Evolutionary conservation across 1,139 yeast genomes (phyloP).

Genomic region (Candida sp.): DNA sequence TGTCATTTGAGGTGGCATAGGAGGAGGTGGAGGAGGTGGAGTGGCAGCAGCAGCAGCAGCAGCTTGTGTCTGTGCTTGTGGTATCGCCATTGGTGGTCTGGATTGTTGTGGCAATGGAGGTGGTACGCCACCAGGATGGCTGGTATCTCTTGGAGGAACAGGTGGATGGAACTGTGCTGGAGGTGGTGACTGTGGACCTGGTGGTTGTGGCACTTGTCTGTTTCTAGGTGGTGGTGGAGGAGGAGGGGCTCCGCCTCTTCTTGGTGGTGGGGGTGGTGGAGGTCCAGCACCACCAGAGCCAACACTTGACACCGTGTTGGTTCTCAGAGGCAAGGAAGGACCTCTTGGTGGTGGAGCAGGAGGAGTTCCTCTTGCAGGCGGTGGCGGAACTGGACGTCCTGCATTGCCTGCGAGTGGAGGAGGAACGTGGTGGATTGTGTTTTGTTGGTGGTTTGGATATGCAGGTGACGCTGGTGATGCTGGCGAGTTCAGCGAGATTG

Average conservation of each 20-base stretch:
- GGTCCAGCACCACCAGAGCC: slow-evolving; percentile 11
- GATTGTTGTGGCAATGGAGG: slow-evolving; percentile 34
- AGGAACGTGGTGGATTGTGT: slow-evolving; percentile 5
- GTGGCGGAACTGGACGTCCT: slow-evolving; percentile 9
- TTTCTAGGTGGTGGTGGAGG: slow-evolving; percentile 37
- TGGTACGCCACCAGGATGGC: slow-evolving; percentile 14
- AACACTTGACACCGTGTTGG: slow-evolving; percentile 15
- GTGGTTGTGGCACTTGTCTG: slow-evolving; percentile 20
- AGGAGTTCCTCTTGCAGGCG: slow-evolving; percentile 14
- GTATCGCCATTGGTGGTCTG: slow-evolving; percentile 26
- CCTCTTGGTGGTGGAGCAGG: slow-evolving; percentile 19
- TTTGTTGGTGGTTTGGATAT: slow-evolving; percentile 1
- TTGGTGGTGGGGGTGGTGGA: slow-evolving; percentile 16
- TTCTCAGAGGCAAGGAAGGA: slow-evolving; percentile 9
- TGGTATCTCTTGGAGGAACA: slow-evolving; percentile 11
- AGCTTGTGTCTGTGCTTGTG: slow-evolving; percentile 21
- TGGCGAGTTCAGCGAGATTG: neutral
- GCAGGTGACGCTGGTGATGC: slow-evolving; percentile 7
- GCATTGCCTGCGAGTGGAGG: neutral
- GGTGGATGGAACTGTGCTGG: slow-evolving; percentile 7
- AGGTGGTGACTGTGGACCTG: slow-evolving; percentile 15
- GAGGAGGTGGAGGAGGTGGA: slow-evolving; percentile 20
- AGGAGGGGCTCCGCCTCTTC: slow-evolving; percentile 15
- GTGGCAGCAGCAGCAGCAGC: slow-evolving; percentile 12
- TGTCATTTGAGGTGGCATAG: slow-evolving; percentile 6